Evolutionary conservation across 495 filamentous ascomycete genomes (phyloP).

Genomic region (Thermothielavioides terrestris): DNA sequence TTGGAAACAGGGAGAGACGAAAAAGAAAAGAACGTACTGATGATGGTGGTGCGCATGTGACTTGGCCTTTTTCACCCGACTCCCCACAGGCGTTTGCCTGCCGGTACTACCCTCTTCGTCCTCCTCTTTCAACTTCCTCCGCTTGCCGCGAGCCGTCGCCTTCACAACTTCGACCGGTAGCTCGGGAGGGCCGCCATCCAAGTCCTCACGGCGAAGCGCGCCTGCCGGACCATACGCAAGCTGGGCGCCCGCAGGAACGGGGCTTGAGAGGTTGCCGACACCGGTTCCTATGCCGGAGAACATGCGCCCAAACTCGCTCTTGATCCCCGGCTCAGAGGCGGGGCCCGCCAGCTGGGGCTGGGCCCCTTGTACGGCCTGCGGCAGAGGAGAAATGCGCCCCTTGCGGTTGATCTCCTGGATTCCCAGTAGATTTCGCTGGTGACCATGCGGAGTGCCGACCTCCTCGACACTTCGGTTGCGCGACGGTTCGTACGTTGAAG

Average conservation of each 20-base stretch:
- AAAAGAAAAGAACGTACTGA: slow-evolving; percentile 39
- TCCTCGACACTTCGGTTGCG: slow-evolving; percentile 49
- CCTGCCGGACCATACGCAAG: slow-evolving; percentile 34
- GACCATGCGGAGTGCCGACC: slow-evolving; percentile 39
- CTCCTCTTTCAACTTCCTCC: slow-evolving; percentile 53
- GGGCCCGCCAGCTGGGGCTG: slow-evolving; percentile 69
- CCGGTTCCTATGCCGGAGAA: slow-evolving; percentile 88
- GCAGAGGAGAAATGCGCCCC: slow-evolving; percentile 66
- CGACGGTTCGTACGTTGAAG: slow-evolving; percentile 29
- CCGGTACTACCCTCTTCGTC: slow-evolving; percentile 55
- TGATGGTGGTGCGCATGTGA: slow-evolving; percentile 56
- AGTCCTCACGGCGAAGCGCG: slow-evolving; percentile 39
- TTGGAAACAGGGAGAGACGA: neutral
- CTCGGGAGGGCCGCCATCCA: slow-evolving; percentile 34
- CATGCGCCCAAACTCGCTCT: slow-evolving; percentile 84
- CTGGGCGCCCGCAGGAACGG: slow-evolving; percentile 40
- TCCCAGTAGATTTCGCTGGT: slow-evolving; percentile 45
- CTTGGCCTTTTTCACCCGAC: slow-evolving; percentile 50
- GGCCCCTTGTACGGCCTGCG: slow-evolving; percentile 87
- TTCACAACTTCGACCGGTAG: slow-evolving; percentile 18
- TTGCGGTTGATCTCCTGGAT: slow-evolving; percentile 57
- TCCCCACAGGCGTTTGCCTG: slow-evolving; percentile 41
- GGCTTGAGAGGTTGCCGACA: slow-evolving; percentile 53
- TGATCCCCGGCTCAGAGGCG: slow-evolving; percentile 72
- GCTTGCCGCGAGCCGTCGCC: slow-evolving; percentile 41